These are phyloP conservation scores for Paxillus rubicundulus DNA, from an alignment of 768 basidiomycete genomes.

Conservation along the genomic window DNA sequence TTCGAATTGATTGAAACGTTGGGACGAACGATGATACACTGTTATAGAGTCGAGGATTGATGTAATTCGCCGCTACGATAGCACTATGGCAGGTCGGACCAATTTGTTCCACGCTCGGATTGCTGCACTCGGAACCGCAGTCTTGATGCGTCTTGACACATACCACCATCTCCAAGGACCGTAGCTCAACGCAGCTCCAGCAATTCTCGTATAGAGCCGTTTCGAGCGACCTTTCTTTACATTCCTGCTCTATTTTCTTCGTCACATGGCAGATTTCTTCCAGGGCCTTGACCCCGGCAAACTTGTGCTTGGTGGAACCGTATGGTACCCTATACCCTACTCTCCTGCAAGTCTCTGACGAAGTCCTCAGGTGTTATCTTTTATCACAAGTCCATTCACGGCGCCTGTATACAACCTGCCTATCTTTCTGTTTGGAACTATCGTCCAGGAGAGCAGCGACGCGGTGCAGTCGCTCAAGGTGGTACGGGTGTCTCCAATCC, in stretches of 20 bases:
- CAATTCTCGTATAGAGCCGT: not conserved
- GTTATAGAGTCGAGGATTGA: too few relatives aligned
- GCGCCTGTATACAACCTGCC: constrained; percentile 76
- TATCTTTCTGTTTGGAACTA: constrained; percentile 75
- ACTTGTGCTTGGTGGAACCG: constrained; percentile 62
- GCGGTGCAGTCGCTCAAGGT: constrained; percentile 60
- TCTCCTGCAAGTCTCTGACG: not conserved
- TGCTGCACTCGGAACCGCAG: too few relatives aligned
- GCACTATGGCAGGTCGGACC: too few relatives aligned
- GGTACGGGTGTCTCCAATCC: constrained; percentile 37
- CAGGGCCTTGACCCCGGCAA: constrained; percentile 72
- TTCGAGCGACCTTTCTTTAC: not conserved
- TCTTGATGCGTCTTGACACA: not conserved
- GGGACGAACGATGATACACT: too few relatives aligned
- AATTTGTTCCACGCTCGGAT: too few relatives aligned
- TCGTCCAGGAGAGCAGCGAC: constrained; percentile 69
- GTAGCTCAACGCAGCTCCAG: not conserved
- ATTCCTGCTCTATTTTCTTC: too few relatives aligned
- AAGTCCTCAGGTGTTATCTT: constrained; percentile 53
- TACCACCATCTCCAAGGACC: not conserved
- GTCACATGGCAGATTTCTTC: constrained; percentile 57
- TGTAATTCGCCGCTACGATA: too few relatives aligned
- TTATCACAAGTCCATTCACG: constrained; percentile 51
- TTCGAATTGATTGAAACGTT: too few relatives aligned
- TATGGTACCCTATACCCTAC: constrained; percentile 30